Evolutionary conservation across 2,329 filamentous ascomycete species (phyloP), one percentile per base, ranked within the genome.

Genomic region (Fusarium ramigenum): DNA sequence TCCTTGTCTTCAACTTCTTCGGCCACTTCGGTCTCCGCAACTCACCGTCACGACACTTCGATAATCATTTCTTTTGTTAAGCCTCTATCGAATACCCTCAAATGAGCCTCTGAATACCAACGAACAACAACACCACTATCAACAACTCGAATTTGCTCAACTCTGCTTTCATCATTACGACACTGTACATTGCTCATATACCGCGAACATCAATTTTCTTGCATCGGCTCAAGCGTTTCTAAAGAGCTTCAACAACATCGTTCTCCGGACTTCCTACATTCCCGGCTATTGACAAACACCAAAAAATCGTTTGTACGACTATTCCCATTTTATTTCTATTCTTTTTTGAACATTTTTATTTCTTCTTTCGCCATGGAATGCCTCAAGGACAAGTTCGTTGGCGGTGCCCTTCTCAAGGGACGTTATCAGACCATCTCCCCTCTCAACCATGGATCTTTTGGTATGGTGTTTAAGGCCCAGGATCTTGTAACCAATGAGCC

Each of bases 391-490:
- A 89, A 91, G 80, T 96, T 97, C 85, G 86, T 91, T 80, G 87
- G 91, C 83, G 94, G 93, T 83, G 90, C 93, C 83, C 85, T 97
- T 80, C 91, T 97, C 80, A 91, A 93, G 81, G 95, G 94, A 82
- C 95, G 96, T 76, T 99, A 96, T 83, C 88, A 93, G 84, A 97
- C 95, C 63, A 88, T 98, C 80, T 93, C 95, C 76, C 95, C 96
- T 65, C 93, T 99, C 85, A 99, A 99, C 82, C 95, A 98, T 88
- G 96, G 96, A 78, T 98, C 96, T 63, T 99, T 98, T 80, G 96
- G 96, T 81, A 97, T 98, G 94, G 96, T 99, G 78, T 98, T 98
- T 84, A 92, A 95, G 84, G 96, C 96, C 68, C 92, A 89, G 81
- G 95, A 99, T 82, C 87, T 91, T 74, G 82, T 87, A 73, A 97